These are phyloP conservation scores for Gossypium herbaceum DNA, from an alignment of 345 rosid genomes.

Conservation along the genomic window DNA sequence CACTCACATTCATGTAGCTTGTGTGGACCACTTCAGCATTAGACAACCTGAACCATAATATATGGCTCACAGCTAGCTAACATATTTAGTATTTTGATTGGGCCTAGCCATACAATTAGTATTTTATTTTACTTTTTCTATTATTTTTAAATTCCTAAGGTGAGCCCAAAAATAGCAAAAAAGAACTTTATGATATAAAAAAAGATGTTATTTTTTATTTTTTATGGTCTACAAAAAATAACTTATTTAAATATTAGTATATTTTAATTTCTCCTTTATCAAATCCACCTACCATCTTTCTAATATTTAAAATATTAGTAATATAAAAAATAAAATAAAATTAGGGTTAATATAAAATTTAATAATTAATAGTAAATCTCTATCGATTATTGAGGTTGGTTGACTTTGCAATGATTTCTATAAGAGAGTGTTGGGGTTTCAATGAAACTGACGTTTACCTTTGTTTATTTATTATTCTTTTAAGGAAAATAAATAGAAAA, in stretches of 20 bases:
- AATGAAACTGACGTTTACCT: slow-evolving; percentile 24
- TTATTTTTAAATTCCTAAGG: not conserved
- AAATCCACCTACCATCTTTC: not conserved
- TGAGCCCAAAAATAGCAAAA: not conserved
- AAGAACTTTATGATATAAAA: not conserved
- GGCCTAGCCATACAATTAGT: slow-evolving; percentile 9
- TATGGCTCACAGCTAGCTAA: not conserved
- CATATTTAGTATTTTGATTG: not conserved
- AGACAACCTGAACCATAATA: not conserved
- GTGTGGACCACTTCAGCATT: slow-evolving; percentile 24
- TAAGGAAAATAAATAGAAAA: not conserved
- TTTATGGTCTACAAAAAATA: not conserved
- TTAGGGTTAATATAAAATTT: not conserved
- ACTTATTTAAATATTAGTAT: too few relatives aligned
- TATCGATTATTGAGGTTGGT: slow-evolving; percentile 22
- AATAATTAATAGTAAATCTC: slow-evolving; percentile 11
- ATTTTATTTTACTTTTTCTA: not conserved
- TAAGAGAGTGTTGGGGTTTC: slow-evolving; percentile 9
- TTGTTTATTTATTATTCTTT: not conserved
- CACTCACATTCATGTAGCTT: not conserved
- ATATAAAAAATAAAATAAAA: not conserved
- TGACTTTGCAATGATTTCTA: slow-evolving; percentile 21
- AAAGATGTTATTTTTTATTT: too few relatives aligned
- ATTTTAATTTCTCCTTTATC: not conserved
- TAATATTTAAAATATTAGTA: not conserved